Percentiles rank a stretch among this genome's conserved stretches.
Evolutionary conservation across 805 yeast genomes (phyloP).

Genomic region (Ogataea naganishii): DNA sequence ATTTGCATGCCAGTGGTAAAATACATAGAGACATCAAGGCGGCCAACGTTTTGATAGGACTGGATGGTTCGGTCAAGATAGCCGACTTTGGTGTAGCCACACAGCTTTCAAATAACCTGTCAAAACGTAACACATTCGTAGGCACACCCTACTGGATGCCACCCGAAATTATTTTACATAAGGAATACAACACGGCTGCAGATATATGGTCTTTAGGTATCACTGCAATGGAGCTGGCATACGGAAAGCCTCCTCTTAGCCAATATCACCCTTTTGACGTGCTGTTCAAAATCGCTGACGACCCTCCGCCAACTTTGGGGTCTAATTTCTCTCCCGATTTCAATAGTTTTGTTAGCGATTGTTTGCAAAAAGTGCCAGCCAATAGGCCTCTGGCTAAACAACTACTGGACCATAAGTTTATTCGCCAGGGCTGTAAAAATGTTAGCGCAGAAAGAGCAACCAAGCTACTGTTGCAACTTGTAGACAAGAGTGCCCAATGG

Average conservation of each 20-base stretch:
- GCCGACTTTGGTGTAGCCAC: constrained; percentile 98
- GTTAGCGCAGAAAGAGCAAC: too few species aligned
- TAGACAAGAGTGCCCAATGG: constrained; percentile 37
- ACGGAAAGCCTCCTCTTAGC: constrained; percentile 64
- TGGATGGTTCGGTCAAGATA: constrained; percentile 67
- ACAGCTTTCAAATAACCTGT: constrained; percentile 47
- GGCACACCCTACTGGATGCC: constrained; percentile 65
- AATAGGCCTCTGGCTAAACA: constrained; percentile 56
- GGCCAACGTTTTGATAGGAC: constrained; percentile 73
- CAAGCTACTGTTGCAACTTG: constrained; percentile 27
- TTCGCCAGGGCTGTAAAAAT: constrained; percentile 31
- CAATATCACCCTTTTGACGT: constrained; percentile 50
- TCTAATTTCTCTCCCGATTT: constrained; percentile 31
- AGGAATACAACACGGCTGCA: constrained; percentile 59
- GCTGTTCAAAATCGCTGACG: constrained; percentile 39
- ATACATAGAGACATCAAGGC: constrained; percentile 94
- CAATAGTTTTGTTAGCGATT: constrained; percentile 57
- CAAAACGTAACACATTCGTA: constrained; percentile 43
- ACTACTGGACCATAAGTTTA: constrained; percentile 57
- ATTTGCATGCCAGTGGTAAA: constrained; percentile 62
- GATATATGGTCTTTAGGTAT: constrained; percentile 80
- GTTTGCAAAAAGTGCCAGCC: constrained; percentile 64
- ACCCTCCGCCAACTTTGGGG: constrained; percentile 35
- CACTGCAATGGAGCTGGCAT: constrained; percentile 64
- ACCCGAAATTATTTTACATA: constrained; percentile 45